A percentile compares a stretch with the other conserved stretches of the same genome.
These are phyloP conservation scores for Discostella pseudostelligera DNA, from an alignment of 108 stramenopile genomes.

Conservation along the genomic window DNA sequence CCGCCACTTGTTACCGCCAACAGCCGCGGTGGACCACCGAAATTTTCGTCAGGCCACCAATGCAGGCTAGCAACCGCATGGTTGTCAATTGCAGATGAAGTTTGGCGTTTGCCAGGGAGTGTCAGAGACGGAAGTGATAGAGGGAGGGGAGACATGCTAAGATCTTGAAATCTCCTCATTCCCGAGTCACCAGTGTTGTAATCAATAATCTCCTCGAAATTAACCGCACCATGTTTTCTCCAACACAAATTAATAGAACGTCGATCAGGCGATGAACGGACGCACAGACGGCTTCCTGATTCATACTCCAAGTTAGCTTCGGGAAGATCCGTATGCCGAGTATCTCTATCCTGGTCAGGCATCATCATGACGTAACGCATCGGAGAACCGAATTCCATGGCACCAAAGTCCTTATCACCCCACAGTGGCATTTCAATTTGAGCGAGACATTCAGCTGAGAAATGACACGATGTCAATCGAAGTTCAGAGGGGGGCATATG, in stretches of 20 bases:
- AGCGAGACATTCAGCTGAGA: conserved; percentile 43
- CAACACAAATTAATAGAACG: conserved; percentile 62
- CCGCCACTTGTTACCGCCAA: conserved; percentile 58
- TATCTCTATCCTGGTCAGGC: conserved; percentile 10
- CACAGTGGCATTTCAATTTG: conserved; percentile 81
- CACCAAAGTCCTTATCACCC: conserved; percentile 81
- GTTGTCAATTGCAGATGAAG: conserved; percentile 16
- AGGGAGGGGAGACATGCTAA: conserved; percentile 65
- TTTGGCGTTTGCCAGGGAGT: conserved; percentile 41
- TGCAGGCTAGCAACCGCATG: conserved; percentile 43
- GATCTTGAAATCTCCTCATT: conserved; percentile 50
- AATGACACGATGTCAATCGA: conserved; percentile 62
- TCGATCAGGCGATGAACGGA: conserved; percentile 43
- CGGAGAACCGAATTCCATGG: conserved; percentile 81
- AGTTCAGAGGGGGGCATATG: conserved; percentile 81
- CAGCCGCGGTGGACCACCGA: conserved; percentile 69
- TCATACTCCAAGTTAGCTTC: conserved; percentile 54
- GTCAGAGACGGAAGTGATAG: conserved; percentile 60
- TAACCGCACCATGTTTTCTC: conserved; percentile 61
- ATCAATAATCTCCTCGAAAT: conserved; percentile 35
- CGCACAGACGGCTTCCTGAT: conserved; percentile 60
- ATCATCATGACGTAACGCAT: conserved; percentile 57
- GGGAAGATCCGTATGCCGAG: conserved; percentile 10
- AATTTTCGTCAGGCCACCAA: conserved; percentile 81
- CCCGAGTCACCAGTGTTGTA: neutral